Base-by-base conservation (phyloP, 306 rosid species). In the Alnus rubra region DNA sequence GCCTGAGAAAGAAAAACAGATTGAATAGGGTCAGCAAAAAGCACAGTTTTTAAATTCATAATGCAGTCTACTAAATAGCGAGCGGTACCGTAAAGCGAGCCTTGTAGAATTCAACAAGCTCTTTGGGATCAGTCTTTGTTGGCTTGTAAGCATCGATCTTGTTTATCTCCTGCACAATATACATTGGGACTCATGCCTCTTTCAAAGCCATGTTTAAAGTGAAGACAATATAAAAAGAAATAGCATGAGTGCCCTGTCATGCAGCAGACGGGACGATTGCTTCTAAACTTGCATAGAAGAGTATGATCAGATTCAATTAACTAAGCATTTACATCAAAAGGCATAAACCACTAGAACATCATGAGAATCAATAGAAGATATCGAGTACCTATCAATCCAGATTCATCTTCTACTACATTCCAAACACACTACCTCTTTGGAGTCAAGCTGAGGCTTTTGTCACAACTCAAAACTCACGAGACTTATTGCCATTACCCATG, bases 111-210 rank as follows among this genome's bases (percentile, higher is more conserved):
- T 74, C 88, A n/a, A 90, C 80, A 5, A 77, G 12, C 76, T 88
- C 85, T 35, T 73, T 49, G 11, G 92, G 90, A 81, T 91, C 88
- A 15, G 16, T 23, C 81, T 84, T 89, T 54, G 94, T 90, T 69
- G 75, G 80, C 78, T 88, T 84, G 69, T 91, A 93, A 49, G 92
- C 93, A 71, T 83, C 88, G 52, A 88, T 83, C 85, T 88, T 89
- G 84, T 89, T 88, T 76, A 92, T 4, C 80, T 82, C 91, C 97
- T 89, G 87, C 85, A 74, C 69, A 63, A 68, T 69, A 58, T 69
- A 58, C 28, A 62, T 35, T 64, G 58, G 23, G n/a, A 44, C 37
- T 52, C 31, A 2, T 45, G 71, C 62, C 39, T 50, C 76, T 44
- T 42, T 39, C 12, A 18, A 64, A 55, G 37, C 16, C 45, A 52